phyloP scores from a whole-genome alignment of 2,329 filamentous ascomycete species.

The Scleromitrula shiraiana region DNA sequence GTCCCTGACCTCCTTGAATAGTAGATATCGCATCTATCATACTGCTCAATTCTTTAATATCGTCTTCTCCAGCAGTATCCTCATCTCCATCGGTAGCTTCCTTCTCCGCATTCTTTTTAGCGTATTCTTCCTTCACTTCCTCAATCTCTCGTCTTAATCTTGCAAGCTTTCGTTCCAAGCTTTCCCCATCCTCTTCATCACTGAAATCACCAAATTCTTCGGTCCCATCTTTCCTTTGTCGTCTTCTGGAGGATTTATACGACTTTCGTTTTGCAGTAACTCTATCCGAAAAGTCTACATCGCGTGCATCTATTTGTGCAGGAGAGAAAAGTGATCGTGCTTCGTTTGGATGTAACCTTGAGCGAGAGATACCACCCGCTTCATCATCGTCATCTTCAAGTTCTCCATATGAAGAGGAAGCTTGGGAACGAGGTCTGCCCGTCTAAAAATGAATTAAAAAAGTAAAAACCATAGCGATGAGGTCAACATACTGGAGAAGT shows the following conservation, averaged over 20 bases:
- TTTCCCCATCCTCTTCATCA: slow-evolving; percentile 69
- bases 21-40: slow-evolving; percentile 59
- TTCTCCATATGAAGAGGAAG: slow-evolving; percentile 46
- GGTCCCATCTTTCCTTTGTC: slow-evolving; percentile 55
- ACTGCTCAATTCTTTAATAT: slow-evolving; percentile 61
- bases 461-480: neutral
- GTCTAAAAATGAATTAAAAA: slow-evolving; percentile 19
- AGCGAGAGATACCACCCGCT: slow-evolving; percentile 62
- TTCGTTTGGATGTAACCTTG: slow-evolving; percentile 66
- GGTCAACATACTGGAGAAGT: slow-evolving; percentile 61
- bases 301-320: slow-evolving; percentile 64
- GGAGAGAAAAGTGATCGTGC: slow-evolving; percentile 76
- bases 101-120: slow-evolving; percentile 42
- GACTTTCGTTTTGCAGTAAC: slow-evolving; percentile 75
- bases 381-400: slow-evolving; percentile 58
- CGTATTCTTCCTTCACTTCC: slow-evolving; percentile 55
- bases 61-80: slow-evolving; percentile 38
- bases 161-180: slow-evolving; percentile 68
- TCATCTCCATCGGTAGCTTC: slow-evolving; percentile 33
- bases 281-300: slow-evolving; percentile 84
- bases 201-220: slow-evolving; percentile 67
- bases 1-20: slow-evolving; percentile 12
- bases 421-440: slow-evolving; percentile 45
- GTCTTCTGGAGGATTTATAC: slow-evolving; percentile 67
- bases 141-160: slow-evolving; percentile 76